Evolutionary conservation across 805 yeast genomes (phyloP).

Genomic region (Metschnikowia cerradonensis): DNA sequence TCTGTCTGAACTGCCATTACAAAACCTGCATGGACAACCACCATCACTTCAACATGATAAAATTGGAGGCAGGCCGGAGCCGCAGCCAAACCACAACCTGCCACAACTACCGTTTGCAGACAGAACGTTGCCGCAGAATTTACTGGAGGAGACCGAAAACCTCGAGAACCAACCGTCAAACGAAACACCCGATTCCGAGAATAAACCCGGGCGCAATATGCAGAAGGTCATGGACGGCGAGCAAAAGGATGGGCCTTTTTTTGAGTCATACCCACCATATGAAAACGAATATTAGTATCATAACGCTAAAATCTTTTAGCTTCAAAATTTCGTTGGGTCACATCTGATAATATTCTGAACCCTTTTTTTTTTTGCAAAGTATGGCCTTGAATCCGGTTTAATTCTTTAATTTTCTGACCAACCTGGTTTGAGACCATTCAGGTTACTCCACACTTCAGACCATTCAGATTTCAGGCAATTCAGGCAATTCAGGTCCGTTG

Average conservation of each 20-base stretch:
- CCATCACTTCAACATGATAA: slow-evolving; percentile 6
- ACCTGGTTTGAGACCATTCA: too few relatives aligned
- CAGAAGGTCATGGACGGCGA: neutral
- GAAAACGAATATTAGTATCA: slow-evolving; percentile 9
- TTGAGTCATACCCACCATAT: slow-evolving; percentile 12
- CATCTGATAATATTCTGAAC: too few relatives aligned
- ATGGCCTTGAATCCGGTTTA: too few relatives aligned
- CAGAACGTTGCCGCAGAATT: neutral
- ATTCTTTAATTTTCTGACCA: too few relatives aligned
- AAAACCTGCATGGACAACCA: slow-evolving; percentile 1
- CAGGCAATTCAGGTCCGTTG: too few relatives aligned
- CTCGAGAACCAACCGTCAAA: neutral
- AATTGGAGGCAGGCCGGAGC: neutral
- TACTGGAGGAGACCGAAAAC: neutral
- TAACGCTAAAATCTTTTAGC: neutral
- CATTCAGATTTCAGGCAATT: too few relatives aligned
- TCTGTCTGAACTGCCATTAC: neutral
- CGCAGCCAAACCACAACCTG: neutral
- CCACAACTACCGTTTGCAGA: slow-evolving; percentile 2
- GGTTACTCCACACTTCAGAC: too few relatives aligned
- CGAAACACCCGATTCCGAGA: neutral
- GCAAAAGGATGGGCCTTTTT: slow-evolving; percentile 6
- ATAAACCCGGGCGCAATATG: neutral
- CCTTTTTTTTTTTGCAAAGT: too few relatives aligned
- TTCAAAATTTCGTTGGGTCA: too few relatives aligned